Evolutionary conservation across 2,329 filamentous ascomycete species (phyloP), one percentile per base, ranked within the genome.

Genomic region (Pestalotiopsis sp.): DNA sequence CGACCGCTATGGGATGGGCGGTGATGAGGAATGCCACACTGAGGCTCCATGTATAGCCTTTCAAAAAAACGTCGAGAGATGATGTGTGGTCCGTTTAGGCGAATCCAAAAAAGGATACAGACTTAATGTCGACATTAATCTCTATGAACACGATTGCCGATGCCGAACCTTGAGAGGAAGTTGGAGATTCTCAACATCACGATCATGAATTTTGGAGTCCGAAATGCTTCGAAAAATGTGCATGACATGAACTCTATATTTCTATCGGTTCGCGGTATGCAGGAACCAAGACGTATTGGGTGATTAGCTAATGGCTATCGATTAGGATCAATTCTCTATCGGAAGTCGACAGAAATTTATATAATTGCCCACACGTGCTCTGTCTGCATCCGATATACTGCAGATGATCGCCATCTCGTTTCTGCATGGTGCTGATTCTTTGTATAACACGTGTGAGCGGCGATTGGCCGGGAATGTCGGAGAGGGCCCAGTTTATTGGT

Each of bases 1-100:
- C 87, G 90, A 75, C 84, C 83, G 69, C 73, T 91, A 69, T 91
- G 85, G 88, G 77, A 77, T 38, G 71, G 65, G 49, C 73, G 71
- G 68, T 76, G 64, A 73, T 56, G 60, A 20, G 11, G 27, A 13
- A 36, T 13, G 17, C 11, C n/a, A 38, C 17, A 12, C 38, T 12
- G 27, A 38, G 57, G 31, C 31, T 9, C 31, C 31, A 31, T 31
- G 25, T 6, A 17, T 52, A 52, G 17, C 45, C 20, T n/a, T 6
- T n/a, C 1, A 52, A 52, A 9, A 17, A n/a, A 17, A 52, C 4
- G 17, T n/a, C 20, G 45, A 17, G 41, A 14, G 7, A n/a, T n/a
- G 14, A n/a, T n/a, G n/a, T n/a, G n/a, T n/a, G 31, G 31, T 31
- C 31, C 31, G 31, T 31, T 9, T 31, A 31, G 9, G 31, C 31